phyloP scores from a whole-genome alignment of 441 rosid species.

The Pelargonium cotyledonis region DNA sequence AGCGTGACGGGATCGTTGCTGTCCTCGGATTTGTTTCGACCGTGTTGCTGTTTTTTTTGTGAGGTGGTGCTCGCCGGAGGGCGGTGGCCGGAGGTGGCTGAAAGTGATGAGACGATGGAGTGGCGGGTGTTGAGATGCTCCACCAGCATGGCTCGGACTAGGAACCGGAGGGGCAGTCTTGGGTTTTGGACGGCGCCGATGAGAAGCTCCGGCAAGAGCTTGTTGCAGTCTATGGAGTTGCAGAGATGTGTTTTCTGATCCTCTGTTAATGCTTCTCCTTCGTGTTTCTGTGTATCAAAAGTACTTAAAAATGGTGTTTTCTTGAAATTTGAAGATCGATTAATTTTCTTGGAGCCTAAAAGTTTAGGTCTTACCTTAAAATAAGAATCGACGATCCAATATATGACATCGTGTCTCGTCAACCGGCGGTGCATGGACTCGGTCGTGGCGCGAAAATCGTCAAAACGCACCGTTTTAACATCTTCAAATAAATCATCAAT shows the following conservation, averaged over 20 bases:
- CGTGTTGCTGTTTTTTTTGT: background rate
- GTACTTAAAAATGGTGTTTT: background rate
- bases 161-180: constrained; percentile 63
- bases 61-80: background rate
- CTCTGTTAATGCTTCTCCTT: constrained; percentile 30
- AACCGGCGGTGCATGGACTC: constrained; percentile 48
- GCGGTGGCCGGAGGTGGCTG: constrained; percentile 6
- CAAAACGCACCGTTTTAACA: constrained; percentile 36
- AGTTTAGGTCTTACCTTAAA: constrained; percentile 38
- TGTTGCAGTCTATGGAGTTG: constrained; percentile 62
- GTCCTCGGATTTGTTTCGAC: background rate
- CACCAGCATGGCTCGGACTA: constrained; percentile 72
- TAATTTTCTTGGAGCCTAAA: too few species aligned
- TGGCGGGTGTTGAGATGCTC: constrained; percentile 75
- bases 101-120: constrained; percentile 33
- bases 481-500: constrained; percentile 40
- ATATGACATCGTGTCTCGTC: constrained; percentile 55
- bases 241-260: constrained; percentile 56
- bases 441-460: constrained; percentile 43
- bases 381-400: constrained; percentile 54
- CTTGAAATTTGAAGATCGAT: too few species aligned
- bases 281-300: background rate
- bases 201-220: constrained; percentile 55
- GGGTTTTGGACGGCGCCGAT: constrained; percentile 77
- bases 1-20: constrained; percentile 32